Conservation (phyloP, 1,284 basidiomycete genomes). For the Microbotryum saponariae region DNA sequence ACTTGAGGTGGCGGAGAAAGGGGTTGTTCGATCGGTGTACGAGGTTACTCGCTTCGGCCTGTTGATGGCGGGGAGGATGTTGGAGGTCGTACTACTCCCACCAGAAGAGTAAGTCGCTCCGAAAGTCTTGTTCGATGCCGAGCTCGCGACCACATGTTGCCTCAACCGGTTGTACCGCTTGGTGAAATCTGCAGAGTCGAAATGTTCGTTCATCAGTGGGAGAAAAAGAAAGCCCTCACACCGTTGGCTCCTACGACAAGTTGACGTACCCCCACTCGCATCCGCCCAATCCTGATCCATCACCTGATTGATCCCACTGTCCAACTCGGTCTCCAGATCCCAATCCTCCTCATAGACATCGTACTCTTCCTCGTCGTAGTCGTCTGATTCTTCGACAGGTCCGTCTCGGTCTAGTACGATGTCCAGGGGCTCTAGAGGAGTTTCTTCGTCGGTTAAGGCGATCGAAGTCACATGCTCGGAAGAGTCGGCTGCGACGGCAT, state of each 20-base stretch:
- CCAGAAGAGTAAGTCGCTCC: not conserved
- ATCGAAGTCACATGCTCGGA: too few relatives aligned
- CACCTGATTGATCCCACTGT: slow-evolving; percentile 28
- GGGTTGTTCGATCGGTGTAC: slow-evolving; percentile 18
- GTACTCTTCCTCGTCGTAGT: slow-evolving; percentile 45
- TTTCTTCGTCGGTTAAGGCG: too few relatives aligned
- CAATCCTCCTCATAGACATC: slow-evolving; percentile 18
- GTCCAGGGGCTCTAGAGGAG: too few relatives aligned
- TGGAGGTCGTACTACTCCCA: not conserved
- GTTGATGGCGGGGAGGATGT: slow-evolving; percentile 60
- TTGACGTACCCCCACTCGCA: slow-evolving; percentile 57
- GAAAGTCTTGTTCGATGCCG: slow-evolving; percentile 28
- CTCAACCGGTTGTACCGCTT: slow-evolving; percentile 89
- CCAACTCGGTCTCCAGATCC: slow-evolving; percentile 4
- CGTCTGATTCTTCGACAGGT: slow-evolving; percentile 44
- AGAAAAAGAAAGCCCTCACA: too few relatives aligned
- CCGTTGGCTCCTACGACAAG: too few relatives aligned
- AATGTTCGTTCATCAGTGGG: not conserved
- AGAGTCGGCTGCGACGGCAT: too few relatives aligned
- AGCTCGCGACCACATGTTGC: slow-evolving; percentile 52
- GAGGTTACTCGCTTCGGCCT: slow-evolving; percentile 47
- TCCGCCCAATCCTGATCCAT: slow-evolving; percentile 84
- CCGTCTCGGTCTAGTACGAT: not conserved
- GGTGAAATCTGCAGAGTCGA: slow-evolving; percentile 68
- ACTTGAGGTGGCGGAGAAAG: slow-evolving; percentile 12